These are phyloP conservation scores for Wickerhamiella allomyrinae DNA, from an alignment of 805 yeast genomes.

Conservation along the genomic window DNA sequence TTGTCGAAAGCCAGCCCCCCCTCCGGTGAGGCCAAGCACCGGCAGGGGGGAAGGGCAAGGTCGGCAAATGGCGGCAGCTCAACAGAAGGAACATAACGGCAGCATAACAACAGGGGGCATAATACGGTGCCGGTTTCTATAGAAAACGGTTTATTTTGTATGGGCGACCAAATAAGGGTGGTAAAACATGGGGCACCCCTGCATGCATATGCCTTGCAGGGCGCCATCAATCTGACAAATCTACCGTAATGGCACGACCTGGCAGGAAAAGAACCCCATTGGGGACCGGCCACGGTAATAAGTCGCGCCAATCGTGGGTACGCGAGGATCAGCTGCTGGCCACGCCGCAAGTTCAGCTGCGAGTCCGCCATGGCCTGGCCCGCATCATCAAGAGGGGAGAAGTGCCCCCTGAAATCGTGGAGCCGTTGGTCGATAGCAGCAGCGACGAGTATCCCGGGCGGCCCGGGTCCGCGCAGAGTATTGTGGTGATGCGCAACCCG, in stretches of 20 bases:
- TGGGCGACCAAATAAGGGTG: too few relatives aligned
- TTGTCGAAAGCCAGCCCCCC: too few relatives aligned
- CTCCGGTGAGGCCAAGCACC: too few relatives aligned
- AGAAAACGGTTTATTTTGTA: too few relatives aligned
- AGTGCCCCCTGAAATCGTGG: background rate
- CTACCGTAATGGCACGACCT: background rate
- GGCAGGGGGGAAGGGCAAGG: too few relatives aligned
- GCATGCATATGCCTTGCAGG: background rate
- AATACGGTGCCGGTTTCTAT: too few relatives aligned
- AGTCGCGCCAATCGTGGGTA: background rate
- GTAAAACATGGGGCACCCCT: too few relatives aligned
- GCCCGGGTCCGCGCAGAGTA: background rate
- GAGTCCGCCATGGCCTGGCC: background rate
- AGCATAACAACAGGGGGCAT: too few relatives aligned
- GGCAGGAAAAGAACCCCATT: background rate
- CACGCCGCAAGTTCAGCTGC: background rate
- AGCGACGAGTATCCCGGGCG: background rate
- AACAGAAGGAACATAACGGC: too few relatives aligned
- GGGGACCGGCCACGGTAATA: background rate
- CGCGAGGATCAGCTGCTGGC: background rate
- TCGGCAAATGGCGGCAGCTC: too few relatives aligned
- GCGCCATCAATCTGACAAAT: background rate
- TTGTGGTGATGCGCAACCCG: background rate
- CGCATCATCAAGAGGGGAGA: background rate
- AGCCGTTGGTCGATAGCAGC: background rate